Conservation (phyloP, 148 eudicot genomes). For the Chenopodium quinoa region DNA sequence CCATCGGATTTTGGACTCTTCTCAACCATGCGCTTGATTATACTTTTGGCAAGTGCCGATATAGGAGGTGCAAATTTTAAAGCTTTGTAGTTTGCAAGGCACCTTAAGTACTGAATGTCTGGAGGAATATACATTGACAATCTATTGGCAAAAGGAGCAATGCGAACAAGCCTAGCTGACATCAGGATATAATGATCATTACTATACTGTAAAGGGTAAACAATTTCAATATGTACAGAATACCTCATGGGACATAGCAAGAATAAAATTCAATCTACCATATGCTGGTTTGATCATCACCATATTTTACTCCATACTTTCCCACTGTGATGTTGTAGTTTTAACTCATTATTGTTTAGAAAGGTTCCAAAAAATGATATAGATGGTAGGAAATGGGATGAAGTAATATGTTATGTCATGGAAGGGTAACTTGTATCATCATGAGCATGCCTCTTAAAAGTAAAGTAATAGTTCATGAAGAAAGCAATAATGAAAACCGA, state of each 20-base stretch:
- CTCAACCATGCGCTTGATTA: constrained; percentile 55
- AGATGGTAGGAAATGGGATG: neutral
- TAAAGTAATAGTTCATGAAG: neutral
- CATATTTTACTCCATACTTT: neutral
- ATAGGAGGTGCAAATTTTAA: constrained; percentile 69
- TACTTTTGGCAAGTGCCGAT: constrained; percentile 47
- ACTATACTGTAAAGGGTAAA: neutral
- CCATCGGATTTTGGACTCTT: constrained; percentile 56
- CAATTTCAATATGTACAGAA: neutral
- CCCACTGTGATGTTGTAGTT: neutral
- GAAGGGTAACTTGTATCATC: neutral
- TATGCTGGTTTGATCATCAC: neutral
- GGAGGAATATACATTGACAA: constrained; percentile 67
- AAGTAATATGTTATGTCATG: neutral
- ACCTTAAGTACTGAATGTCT: constrained; percentile 62
- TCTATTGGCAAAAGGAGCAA: constrained; percentile 90
- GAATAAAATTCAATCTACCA: neutral
- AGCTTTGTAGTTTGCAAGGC: constrained; percentile 76
- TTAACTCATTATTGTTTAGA: no score
- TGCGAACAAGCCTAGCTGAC: constrained; percentile 59
- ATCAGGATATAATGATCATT: constrained; percentile 15
- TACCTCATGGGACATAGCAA: constrained; percentile 12
- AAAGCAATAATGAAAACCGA: neutral
- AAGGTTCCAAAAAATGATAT: neutral
- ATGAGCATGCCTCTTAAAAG: neutral